Evolutionary conservation across 202 grass and related monocot genomes (phyloP).

Genomic region (Carex sylvatica): DNA sequence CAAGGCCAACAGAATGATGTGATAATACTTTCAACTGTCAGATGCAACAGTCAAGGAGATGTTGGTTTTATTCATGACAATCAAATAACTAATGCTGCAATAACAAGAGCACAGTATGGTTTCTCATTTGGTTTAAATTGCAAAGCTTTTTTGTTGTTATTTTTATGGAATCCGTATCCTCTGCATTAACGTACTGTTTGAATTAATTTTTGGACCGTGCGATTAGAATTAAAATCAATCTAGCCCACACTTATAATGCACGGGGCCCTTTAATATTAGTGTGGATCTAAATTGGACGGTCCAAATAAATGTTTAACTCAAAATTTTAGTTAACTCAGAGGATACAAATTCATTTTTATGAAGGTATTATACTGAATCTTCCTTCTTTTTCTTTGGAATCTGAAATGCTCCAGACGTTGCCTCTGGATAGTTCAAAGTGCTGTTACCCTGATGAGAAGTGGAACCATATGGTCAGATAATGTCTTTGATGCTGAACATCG

Average conservation of each 20-base stretch:
- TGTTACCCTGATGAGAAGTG: constrained; percentile 43
- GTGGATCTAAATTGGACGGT: too few relatives aligned
- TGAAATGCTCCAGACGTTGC: constrained; percentile 41
- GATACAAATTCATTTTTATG: neutral
- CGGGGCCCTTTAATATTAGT: too few relatives aligned
- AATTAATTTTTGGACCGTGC: too few relatives aligned
- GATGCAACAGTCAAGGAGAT: constrained; percentile 43
- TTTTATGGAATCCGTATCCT: neutral
- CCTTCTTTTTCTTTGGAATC: too few relatives aligned
- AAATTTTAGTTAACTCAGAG: too few relatives aligned
- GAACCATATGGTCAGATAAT: constrained; percentile 55
- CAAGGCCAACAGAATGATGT: constrained; percentile 72
- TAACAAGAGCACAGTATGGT: constrained; percentile 74
- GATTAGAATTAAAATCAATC: too few relatives aligned
- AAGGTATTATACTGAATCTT: neutral
- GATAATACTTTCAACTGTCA: constrained; percentile 77
- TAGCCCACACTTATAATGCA: too few relatives aligned
- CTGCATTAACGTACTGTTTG: too few relatives aligned
- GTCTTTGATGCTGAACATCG: constrained; percentile 42
- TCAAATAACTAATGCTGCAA: constrained; percentile 67
- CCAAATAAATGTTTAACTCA: too few relatives aligned
- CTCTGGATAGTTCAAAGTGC: constrained; percentile 75
- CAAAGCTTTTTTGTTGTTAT: neutral
- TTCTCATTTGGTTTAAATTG: neutral
- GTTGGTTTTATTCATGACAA: constrained; percentile 62